Evolutionary conservation across 2,329 filamentous ascomycete species (phyloP).

Genomic region (Diaporthe helianthi): DNA sequence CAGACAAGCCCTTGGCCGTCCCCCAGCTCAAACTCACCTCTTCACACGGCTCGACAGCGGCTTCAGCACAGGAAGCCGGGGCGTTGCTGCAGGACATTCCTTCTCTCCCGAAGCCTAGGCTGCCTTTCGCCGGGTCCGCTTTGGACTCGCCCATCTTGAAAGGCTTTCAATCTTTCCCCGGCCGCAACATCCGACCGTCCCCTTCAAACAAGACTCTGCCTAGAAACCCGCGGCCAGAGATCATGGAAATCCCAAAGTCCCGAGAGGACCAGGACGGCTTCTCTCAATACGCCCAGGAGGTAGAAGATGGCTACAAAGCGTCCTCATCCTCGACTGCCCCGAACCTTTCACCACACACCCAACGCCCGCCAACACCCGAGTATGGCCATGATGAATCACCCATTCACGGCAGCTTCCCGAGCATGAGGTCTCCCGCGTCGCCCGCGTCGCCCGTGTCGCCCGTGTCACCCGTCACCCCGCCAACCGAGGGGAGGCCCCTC

Average conservation of each 20-base stretch:
- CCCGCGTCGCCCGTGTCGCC: slow-evolving; percentile 55
- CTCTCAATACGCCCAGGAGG: slow-evolving; percentile 31
- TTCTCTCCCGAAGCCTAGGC: slow-evolving; percentile 37
- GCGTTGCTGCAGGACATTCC: slow-evolving; percentile 36
- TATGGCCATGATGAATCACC: slow-evolving; percentile 49
- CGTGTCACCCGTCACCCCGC: slow-evolving; percentile 52
- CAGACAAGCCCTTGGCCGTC: slow-evolving; percentile 54
- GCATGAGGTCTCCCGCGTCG: slow-evolving; percentile 51
- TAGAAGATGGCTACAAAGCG: slow-evolving; percentile 31
- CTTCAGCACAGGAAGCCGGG: slow-evolving; percentile 38
- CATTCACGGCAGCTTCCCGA: slow-evolving; percentile 32
- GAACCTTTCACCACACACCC: slow-evolving; percentile 30
- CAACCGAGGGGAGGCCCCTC: slow-evolving; percentile 31
- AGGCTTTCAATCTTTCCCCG: slow-evolving; percentile 37
- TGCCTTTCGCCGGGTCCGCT: background rate
- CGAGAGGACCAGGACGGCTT: slow-evolving; percentile 26
- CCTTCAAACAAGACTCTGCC: slow-evolving; percentile 35
- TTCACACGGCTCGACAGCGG: slow-evolving; percentile 59
- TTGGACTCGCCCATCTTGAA: slow-evolving; percentile 34
- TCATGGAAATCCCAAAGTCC: slow-evolving; percentile 38
- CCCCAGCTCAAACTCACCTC: slow-evolving; percentile 55
- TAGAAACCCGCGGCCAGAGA: slow-evolving; percentile 29
- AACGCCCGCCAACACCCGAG: slow-evolving; percentile 57
- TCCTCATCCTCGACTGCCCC: slow-evolving; percentile 23
- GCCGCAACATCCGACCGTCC: slow-evolving; percentile 43